phyloP scores from a whole-genome alignment of 164 flowering plant species.

The Liriodendron chinense region DNA sequence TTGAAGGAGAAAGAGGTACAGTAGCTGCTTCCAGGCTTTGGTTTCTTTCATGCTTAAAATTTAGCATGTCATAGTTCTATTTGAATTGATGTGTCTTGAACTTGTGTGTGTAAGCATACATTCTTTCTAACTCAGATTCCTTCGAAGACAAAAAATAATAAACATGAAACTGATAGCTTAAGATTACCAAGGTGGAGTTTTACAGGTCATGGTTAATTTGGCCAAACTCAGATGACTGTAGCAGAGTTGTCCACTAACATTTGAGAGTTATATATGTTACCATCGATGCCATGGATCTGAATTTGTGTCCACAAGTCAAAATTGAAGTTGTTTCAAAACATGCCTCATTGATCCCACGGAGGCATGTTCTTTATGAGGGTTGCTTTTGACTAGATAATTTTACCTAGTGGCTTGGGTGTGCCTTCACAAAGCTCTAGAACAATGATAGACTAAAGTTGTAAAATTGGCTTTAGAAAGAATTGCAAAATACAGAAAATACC shows the following conservation, averaged over 20 bases:
- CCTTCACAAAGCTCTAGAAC: not conserved
- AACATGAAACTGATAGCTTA: too few species aligned
- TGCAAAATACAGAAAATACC: not conserved
- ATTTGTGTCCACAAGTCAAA: not conserved
- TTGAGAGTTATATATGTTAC: too few species aligned
- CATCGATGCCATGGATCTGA: not conserved
- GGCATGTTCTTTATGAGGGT: not conserved
- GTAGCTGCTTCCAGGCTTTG: not conserved
- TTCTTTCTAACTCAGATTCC: too few species aligned
- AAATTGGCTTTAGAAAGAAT: not conserved
- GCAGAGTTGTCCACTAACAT: too few species aligned
- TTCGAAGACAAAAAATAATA: too few species aligned
- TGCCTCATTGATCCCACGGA: not conserved
- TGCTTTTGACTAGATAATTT: not conserved
- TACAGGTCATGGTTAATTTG: too few species aligned
- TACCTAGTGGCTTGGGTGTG: not conserved
- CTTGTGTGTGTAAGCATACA: too few species aligned
- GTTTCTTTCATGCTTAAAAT: not conserved
- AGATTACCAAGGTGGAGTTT: too few species aligned
- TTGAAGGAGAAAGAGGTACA: slow-evolving; percentile 91
- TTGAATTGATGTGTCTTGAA: too few species aligned
- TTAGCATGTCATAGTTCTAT: too few species aligned
- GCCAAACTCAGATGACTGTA: too few species aligned
- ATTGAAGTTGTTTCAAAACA: too few species aligned
- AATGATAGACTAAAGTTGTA: not conserved